Percentiles rank a stretch among this genome's conserved stretches.
Conservation (phyloP, 1,284 basidiomycete species). For the Serendipita sp. region DNA sequence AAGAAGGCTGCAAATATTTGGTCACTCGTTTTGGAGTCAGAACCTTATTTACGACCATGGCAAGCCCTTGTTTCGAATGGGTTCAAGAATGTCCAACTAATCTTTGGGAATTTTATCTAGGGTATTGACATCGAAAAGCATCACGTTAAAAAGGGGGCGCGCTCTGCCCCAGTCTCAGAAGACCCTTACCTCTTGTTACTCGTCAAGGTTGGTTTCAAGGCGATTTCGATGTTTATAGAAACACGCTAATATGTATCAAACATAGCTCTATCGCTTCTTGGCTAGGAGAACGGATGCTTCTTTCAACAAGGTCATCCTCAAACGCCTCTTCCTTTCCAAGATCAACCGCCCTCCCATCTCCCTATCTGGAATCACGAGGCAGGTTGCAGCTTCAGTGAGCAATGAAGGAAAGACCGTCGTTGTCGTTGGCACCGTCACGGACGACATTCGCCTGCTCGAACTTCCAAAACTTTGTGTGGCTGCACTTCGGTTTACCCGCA, state of each 20-base stretch:
- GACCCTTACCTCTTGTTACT: conserved; percentile 97
- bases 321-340: conserved; percentile 93
- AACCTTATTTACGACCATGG: conserved; percentile 34
- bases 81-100: conserved; percentile 15
- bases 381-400: conserved; percentile 57
- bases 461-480: conserved; percentile 90
- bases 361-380: conserved; percentile 77
- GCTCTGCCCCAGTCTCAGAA: conserved; percentile 94
- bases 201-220: conserved; percentile 66
- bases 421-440: conserved; percentile 84
- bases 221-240: not conserved
- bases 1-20: conserved; percentile 21
- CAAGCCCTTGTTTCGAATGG: conserved; percentile 28
- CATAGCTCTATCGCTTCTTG: conserved; percentile 97
- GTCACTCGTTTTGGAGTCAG: not conserved
- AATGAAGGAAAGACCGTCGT: conserved; percentile 78
- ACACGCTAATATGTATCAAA: conserved; percentile 6
- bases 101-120: conserved; percentile 27
- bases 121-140: conserved; percentile 96
- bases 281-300: conserved; percentile 89
- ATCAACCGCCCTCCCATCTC: conserved; percentile 96
- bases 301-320: conserved; percentile 98
- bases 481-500: conserved; percentile 87
- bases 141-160: conserved; percentile 97
- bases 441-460: conserved; percentile 80